These are phyloP conservation scores for Aspergillus conjunctus DNA, from an alignment of 495 filamentous ascomycete genomes.

Conservation along the genomic window DNA sequence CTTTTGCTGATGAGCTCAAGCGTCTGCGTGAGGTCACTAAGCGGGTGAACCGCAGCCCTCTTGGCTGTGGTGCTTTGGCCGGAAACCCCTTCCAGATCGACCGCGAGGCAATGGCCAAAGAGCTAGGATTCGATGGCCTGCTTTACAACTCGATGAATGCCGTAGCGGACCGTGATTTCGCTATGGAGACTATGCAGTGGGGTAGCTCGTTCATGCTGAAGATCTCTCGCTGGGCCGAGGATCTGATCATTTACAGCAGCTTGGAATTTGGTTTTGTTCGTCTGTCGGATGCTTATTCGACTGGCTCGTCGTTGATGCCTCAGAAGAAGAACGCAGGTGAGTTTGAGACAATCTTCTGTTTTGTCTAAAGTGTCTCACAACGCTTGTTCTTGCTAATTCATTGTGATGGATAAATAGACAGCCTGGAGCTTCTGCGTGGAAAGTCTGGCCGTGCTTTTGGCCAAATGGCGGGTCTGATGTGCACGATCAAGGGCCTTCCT, in stretches of 20 bases:
- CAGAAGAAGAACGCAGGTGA: slow-evolving; percentile 70
- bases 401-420: slow-evolving; percentile 54
- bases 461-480: slow-evolving; percentile 86
- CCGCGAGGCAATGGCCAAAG: slow-evolving; percentile 81
- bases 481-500: slow-evolving; percentile 83
- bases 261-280: slow-evolving; percentile 82
- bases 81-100: slow-evolving; percentile 92
- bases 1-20: slow-evolving; percentile 77
- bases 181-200: slow-evolving; percentile 91
- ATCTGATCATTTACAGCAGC: slow-evolving; percentile 84
- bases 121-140: slow-evolving; percentile 83
- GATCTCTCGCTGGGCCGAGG: slow-evolving; percentile 84
- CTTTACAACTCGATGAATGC: slow-evolving; percentile 83
- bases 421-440: slow-evolving; percentile 82
- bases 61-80: slow-evolving; percentile 86
- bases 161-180: slow-evolving; percentile 86
- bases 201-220: slow-evolving; percentile 81
- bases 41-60: slow-evolving; percentile 75
- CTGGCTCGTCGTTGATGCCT: slow-evolving; percentile 85
- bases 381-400: background rate
- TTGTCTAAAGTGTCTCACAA: background rate
- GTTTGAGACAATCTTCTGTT: slow-evolving; percentile 5
- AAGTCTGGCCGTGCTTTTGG: slow-evolving; percentile 86
- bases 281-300: slow-evolving; percentile 83
- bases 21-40: slow-evolving; percentile 72